Percentiles rank a stretch among this genome's conserved stretches.
phyloP scores from a whole-genome alignment of 768 basidiomycete species.

The Psilocybe azurescens region DNA sequence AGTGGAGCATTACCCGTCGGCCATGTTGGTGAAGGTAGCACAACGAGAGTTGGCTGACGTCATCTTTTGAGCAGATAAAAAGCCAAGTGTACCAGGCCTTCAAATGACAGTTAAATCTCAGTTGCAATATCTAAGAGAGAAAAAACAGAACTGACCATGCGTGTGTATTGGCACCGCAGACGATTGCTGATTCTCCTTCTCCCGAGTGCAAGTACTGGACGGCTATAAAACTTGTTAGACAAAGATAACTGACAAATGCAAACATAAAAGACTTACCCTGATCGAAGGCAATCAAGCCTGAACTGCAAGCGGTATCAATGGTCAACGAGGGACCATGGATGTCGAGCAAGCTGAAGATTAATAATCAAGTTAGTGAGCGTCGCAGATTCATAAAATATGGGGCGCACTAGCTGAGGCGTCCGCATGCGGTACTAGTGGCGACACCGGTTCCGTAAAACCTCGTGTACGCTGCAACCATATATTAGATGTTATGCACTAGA shows the following conservation, averaged over 20 bases:
- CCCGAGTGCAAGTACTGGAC: slow-evolving; percentile 37
- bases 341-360: slow-evolving; percentile 33
- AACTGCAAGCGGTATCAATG: slow-evolving; percentile 40
- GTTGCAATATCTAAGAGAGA: neutral
- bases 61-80: slow-evolving; percentile 40
- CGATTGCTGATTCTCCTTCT: slow-evolving; percentile 39
- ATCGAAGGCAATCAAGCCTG: slow-evolving; percentile 38
- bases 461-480: slow-evolving; percentile 30
- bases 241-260: neutral
- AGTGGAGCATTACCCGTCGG: slow-evolving; percentile 33
- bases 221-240: slow-evolving; percentile 21
- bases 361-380: neutral
- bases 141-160: slow-evolving; percentile 27
- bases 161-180: slow-evolving; percentile 38
- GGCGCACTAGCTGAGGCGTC: slow-evolving; percentile 41
- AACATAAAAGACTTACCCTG: slow-evolving; percentile 27
- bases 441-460: slow-evolving; percentile 39
- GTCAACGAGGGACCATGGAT: slow-evolving; percentile 40
- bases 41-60: slow-evolving; percentile 36
- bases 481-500: neutral
- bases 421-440: slow-evolving; percentile 37
- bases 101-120: neutral
- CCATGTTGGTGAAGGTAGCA: slow-evolving; percentile 38
- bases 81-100: slow-evolving; percentile 38
- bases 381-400: neutral